Evolutionary conservation across 148 eudicot species (phyloP), one percentile per base, ranked within the genome.

Genomic region (Pharnaceum exiguum): DNA sequence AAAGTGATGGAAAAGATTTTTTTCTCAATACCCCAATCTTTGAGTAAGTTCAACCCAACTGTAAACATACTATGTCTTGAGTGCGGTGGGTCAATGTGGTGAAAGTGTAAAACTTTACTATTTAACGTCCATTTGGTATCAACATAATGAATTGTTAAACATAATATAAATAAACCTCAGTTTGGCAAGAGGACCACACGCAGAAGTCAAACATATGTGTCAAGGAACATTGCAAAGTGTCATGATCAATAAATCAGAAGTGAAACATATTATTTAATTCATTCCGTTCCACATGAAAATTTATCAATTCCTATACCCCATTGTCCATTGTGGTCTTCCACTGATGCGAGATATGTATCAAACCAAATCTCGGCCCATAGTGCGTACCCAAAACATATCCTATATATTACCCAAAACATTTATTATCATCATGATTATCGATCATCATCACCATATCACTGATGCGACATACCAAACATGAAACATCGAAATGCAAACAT

Each of bases 1-100:
- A 68, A 60, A 10, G 72, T 68, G 2, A 68, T 11, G 4, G 66
- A 60, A 36, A 68, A 60, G 7, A 68, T 15, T 46, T 68, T 68
- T 6, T 60, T 24, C 10, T 61, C 61, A 27, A 69, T 60, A 17
- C 55, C 48, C 55, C 67, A 54, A 9, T 28, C 21, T 10, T 45
- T 8, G 3, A 59, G 22, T 27, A 62, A 70, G 0, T 17, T 15
- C 4, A 23, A 23, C 17, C 37, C 47, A 21, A 17, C 31, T 2
- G 10, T 22, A 56, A 22, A 56, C 30, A 38, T 9, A 24, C 6
- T 29, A 2, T 13, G 21, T 19, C 63, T 69, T 12, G 44, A 54
- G 23, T 70, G 63, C 0, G 69, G 63, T 28, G 63, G 57, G 32
- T 52, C 32, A 27, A 70, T 29, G 17, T 39, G 55, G 23, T n/a